Percentiles rank a stretch among this genome's conserved stretches.
Evolutionary conservation across 2,329 filamentous ascomycete species (phyloP).

Genomic region (Beauveria sp.): DNA sequence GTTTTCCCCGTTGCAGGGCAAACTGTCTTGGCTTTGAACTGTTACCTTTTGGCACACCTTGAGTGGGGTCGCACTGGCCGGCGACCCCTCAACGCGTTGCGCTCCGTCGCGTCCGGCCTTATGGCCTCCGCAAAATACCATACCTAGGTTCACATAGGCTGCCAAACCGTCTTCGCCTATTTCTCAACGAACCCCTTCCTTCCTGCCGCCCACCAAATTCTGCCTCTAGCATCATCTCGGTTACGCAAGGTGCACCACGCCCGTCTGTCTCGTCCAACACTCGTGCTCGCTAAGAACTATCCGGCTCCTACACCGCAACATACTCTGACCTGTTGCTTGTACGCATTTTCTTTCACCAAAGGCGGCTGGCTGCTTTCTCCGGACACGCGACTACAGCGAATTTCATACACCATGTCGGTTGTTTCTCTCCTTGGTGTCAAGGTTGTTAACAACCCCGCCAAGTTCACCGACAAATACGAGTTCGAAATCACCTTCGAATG

Average conservation of each 20-base stretch:
- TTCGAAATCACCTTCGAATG: slow-evolving; percentile 99
- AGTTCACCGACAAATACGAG: slow-evolving; percentile 86
- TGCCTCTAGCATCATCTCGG: not conserved
- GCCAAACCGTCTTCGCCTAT: not conserved
- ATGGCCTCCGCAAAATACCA: slow-evolving; percentile 10
- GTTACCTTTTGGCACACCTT: too few species aligned
- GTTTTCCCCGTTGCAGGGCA: too few species aligned
- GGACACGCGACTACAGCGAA: not conserved
- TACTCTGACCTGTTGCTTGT: not conserved
- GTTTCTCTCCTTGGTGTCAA: slow-evolving; percentile 93
- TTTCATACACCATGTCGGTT: slow-evolving; percentile 64
- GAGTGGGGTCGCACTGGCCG: slow-evolving; percentile 1
- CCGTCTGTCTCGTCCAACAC: not conserved
- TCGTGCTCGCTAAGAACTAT: not conserved
- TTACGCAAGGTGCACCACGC: not conserved
- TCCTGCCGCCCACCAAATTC: not conserved
- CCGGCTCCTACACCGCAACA: slow-evolving; percentile 4
- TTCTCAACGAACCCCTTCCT: not conserved
- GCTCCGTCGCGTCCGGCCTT: slow-evolving; percentile 20
- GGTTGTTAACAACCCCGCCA: slow-evolving; percentile 93
- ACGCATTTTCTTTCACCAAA: not conserved
- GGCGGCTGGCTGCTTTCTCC: not conserved
- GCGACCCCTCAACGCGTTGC: slow-evolving; percentile 24
- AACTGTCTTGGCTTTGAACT: too few species aligned
- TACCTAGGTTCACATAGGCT: not conserved